A percentile compares a stretch with the other conserved stretches of the same genome.
phyloP scores from a whole-genome alignment of 192 early-diverging fungal species.

The Nowakowskiella sp. region DNA sequence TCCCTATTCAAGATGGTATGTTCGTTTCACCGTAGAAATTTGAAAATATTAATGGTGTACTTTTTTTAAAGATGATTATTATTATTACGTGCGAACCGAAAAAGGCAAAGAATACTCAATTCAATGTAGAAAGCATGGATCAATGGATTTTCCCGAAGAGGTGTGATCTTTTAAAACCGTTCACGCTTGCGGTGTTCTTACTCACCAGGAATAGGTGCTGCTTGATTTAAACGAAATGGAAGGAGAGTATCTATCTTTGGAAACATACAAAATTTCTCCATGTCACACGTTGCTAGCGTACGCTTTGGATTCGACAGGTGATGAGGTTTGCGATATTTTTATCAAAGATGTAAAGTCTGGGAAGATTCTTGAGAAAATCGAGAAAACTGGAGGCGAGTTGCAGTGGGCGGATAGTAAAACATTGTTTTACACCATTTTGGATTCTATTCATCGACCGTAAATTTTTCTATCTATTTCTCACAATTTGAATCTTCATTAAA shows the following conservation, averaged over 20 bases:
- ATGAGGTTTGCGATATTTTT: slow-evolving; percentile 29
- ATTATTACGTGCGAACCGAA: slow-evolving; percentile 37
- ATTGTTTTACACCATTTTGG: slow-evolving; percentile 25
- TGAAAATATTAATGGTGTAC: no score
- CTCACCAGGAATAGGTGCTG: slow-evolving; percentile 27
- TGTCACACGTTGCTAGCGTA: slow-evolving; percentile 33
- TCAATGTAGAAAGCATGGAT: slow-evolving; percentile 19
- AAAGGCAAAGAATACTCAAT: slow-evolving; percentile 44
- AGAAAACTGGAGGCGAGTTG: slow-evolving; percentile 6
- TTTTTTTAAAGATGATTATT: slow-evolving; percentile 25
- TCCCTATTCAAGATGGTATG: no score
- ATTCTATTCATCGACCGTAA: slow-evolving; percentile 26
- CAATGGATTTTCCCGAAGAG: slow-evolving; percentile 10
- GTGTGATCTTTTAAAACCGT: slow-evolving; percentile 8
- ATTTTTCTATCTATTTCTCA: no score
- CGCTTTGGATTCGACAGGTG: slow-evolving; percentile 32
- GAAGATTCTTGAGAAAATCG: slow-evolving; percentile 13
- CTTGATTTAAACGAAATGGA: slow-evolving; percentile 24
- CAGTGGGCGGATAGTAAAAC: slow-evolving; percentile 26
- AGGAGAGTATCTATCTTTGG: slow-evolving; percentile 22
- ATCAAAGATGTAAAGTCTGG: slow-evolving; percentile 37
- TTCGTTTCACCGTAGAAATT: no score
- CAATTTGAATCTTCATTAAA: no score
- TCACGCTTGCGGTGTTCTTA: slow-evolving; percentile 12
- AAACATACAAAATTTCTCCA: slow-evolving; percentile 17